These are phyloP conservation scores for Tylopilus intermedius DNA, from an alignment of 768 basidiomycete species.

Conservation along the genomic window DNA sequence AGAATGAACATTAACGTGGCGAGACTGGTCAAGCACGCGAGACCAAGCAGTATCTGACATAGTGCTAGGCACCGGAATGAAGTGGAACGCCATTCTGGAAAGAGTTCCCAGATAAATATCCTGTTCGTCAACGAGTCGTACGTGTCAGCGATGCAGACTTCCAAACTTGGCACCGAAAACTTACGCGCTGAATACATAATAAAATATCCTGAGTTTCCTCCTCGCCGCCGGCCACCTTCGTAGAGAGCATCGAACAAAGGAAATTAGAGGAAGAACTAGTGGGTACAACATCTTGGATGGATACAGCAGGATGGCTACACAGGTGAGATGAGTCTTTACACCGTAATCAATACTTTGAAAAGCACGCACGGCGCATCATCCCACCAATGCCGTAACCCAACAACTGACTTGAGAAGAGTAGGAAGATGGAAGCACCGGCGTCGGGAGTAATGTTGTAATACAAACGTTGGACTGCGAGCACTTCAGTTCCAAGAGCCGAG, in stretches of 20 bases:
- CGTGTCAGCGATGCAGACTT: slow-evolving; percentile 7
- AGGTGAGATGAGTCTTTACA: background rate
- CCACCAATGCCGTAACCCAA: slow-evolving; percentile 54
- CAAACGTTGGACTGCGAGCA: slow-evolving; percentile 49
- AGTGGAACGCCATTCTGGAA: slow-evolving; percentile 18
- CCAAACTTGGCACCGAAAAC: slow-evolving; percentile 9
- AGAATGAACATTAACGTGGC: too few relatives aligned
- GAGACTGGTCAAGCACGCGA: slow-evolving; percentile 34
- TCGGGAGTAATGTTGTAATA: slow-evolving; percentile 52
- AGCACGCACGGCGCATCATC: slow-evolving; percentile 41
- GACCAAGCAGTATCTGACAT: slow-evolving; percentile 43
- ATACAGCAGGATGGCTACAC: slow-evolving; percentile 33
- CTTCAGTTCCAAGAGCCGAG: slow-evolving; percentile 51
- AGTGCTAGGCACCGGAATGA: background rate
- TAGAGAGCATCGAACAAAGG: slow-evolving; percentile 35
- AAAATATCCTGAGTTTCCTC: slow-evolving; percentile 37
- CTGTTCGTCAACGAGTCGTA: slow-evolving; percentile 20
- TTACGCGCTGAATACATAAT: slow-evolving; percentile 23
- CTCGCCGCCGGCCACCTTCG: slow-evolving; percentile 34
- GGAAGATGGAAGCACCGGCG: slow-evolving; percentile 42
- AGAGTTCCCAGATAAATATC: slow-evolving; percentile 29
- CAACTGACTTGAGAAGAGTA: slow-evolving; percentile 34
- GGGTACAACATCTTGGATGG: slow-evolving; percentile 42
- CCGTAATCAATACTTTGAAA: background rate
- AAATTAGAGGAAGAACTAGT: slow-evolving; percentile 22